Evolutionary conservation across 164 flowering plant species (phyloP).

Genomic region (Nymphaea thermarum): DNA sequence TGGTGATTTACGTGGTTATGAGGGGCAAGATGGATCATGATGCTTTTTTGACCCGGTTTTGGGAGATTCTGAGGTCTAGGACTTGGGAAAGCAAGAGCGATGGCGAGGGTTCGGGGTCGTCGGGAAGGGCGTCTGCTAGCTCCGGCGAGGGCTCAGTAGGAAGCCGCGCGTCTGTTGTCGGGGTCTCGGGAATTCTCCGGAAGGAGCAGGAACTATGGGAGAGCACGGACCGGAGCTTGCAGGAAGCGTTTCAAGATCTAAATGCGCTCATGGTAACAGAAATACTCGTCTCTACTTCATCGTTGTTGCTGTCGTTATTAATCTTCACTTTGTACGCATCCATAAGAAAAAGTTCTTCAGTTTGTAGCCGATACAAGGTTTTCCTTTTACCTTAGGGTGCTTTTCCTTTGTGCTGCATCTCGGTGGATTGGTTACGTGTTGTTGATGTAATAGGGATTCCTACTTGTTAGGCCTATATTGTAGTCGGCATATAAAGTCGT

Average conservation of each 20-base stretch:
- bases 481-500: too few species aligned
- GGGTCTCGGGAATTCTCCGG: slow-evolving; percentile 87
- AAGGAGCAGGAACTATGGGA: slow-evolving; percentile 98
- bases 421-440: too few species aligned
- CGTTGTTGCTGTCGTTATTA: not conserved
- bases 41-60: slow-evolving; percentile 39
- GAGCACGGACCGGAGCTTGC: slow-evolving; percentile 89
- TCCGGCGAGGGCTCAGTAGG: slow-evolving; percentile 20
- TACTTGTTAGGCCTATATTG: too few species aligned
- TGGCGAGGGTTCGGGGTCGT: slow-evolving; percentile 7
- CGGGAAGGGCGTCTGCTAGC: slow-evolving; percentile 8
- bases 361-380: too few species aligned
- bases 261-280: slow-evolving; percentile 86
- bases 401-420: too few species aligned
- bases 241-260: slow-evolving; percentile 91
- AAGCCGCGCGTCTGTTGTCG: slow-evolving; percentile 42
- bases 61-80: slow-evolving; percentile 70
- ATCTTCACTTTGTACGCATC: too few species aligned
- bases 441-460: too few species aligned
- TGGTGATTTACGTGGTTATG: slow-evolving; percentile 35
- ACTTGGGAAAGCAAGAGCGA: slow-evolving; percentile 35
- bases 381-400: too few species aligned
- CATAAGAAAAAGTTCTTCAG: too few species aligned
- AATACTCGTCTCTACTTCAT: not conserved
- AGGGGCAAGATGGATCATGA: slow-evolving; percentile 71